Percentiles rank a stretch among this genome's conserved stretches.
phyloP scores from a whole-genome alignment of 495 filamentous ascomycete genomes.

The Mytilinidion resinicola region DNA sequence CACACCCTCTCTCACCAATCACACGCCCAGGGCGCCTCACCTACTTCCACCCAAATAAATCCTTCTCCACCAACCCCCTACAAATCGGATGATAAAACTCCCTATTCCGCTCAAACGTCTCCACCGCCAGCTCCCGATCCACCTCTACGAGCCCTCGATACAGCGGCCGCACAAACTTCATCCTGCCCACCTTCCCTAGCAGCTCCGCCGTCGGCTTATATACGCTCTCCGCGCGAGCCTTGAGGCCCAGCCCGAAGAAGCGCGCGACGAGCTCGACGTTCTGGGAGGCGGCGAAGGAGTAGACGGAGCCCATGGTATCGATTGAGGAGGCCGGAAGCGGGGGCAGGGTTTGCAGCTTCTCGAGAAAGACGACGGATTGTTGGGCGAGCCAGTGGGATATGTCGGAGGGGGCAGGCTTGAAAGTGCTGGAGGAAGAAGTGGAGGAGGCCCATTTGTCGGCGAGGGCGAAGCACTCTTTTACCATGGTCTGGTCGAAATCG shows the following conservation, averaged over 20 bases:
- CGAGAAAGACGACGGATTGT: constrained; percentile 85
- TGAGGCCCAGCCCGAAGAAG: constrained; percentile 71
- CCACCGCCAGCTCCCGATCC: constrained; percentile 64
- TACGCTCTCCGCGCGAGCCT: constrained; percentile 58
- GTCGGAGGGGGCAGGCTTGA: constrained; percentile 61
- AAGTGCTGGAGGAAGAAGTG: constrained; percentile 37
- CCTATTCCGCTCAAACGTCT: constrained; percentile 79
- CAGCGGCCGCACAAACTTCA: constrained; percentile 93
- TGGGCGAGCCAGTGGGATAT: constrained; percentile 69
- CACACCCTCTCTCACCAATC: background rate
- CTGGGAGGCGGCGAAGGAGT: constrained; percentile 59
- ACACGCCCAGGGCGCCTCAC: background rate
- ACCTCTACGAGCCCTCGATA: constrained; percentile 64
- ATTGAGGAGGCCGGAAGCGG: constrained; percentile 57
- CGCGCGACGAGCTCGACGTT: constrained; percentile 81
- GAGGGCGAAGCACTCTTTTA: constrained; percentile 75
- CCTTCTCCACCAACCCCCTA: constrained; percentile 52
- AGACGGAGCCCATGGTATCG: constrained; percentile 62
- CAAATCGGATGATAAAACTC: constrained; percentile 97
- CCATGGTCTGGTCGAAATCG: constrained; percentile 79
- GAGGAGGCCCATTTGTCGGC: constrained; percentile 68
- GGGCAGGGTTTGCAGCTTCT: constrained; percentile 60
- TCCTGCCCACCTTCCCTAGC: constrained; percentile 75
- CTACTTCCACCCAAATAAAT: constrained; percentile 47
- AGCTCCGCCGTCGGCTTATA: constrained; percentile 66